A percentile compares a stretch with the other conserved stretches of the same genome.
Evolutionary conservation across 371 early-diverging fungal genomes (phyloP).

Genomic region (Syncephalastrum monosporum): DNA sequence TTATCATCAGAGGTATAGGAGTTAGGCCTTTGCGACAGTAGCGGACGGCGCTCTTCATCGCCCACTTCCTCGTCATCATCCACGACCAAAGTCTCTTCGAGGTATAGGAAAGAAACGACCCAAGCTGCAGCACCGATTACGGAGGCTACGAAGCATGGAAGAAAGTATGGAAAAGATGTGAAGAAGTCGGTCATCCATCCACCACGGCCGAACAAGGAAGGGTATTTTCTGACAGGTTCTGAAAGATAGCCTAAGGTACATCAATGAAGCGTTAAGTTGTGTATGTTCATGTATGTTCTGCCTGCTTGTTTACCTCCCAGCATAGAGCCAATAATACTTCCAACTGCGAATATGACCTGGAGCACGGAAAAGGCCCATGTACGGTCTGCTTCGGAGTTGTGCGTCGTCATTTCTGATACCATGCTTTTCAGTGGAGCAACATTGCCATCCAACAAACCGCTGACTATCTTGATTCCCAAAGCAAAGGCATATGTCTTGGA

Average conservation of each 20-base stretch:
- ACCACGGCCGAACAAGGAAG: slow-evolving; percentile 62
- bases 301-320: slow-evolving; percentile 54
- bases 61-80: not conserved
- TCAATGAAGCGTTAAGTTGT: not conserved
- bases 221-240: slow-evolving; percentile 70
- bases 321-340: slow-evolving; percentile 66
- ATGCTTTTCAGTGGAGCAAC: slow-evolving; percentile 86
- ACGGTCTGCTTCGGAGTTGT: slow-evolving; percentile 32
- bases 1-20: too few species aligned
- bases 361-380: slow-evolving; percentile 56
- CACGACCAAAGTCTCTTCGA: slow-evolving; percentile 68
- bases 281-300: not conserved
- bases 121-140: slow-evolving; percentile 62
- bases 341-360: slow-evolving; percentile 57
- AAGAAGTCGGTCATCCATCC: slow-evolving; percentile 54
- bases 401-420: slow-evolving; percentile 79
- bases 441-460: slow-evolving; percentile 71
- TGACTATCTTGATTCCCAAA: slow-evolving; percentile 58
- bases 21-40: too few species aligned
- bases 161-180: slow-evolving; percentile 72
- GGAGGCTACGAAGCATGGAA: slow-evolving; percentile 80
- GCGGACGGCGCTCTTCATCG: too few species aligned
- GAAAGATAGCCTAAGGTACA: slow-evolving; percentile 59
- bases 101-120: slow-evolving; percentile 61
- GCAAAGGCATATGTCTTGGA: slow-evolving; percentile 70